Percentiles rank a stretch among this genome's conserved stretches.
Conservation (phyloP, 768 basidiomycete genomes). For the Thelephora aurantiotincta region DNA sequence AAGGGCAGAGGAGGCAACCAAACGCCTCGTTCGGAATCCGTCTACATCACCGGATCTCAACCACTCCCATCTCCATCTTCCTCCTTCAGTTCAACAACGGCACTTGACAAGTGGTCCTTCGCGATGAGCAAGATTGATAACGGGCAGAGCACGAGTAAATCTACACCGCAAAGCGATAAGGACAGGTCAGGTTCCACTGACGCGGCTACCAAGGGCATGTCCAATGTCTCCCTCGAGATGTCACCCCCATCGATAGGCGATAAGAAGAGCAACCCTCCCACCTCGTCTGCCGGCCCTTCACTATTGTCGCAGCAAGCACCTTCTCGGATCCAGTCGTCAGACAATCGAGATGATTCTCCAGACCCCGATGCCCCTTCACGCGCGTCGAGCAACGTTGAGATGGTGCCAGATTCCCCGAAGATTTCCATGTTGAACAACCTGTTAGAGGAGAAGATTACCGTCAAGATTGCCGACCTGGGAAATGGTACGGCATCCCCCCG, state of each 20-base stretch:
- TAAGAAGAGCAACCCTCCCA: constrained; percentile 20
- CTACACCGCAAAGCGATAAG: constrained; percentile 15
- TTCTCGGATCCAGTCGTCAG: constrained; percentile 2
- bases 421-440: constrained; percentile 8
- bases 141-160: constrained; percentile 18
- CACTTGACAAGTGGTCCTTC: constrained; percentile 78
- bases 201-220: constrained; percentile 35
- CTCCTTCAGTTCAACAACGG: constrained; percentile 51
- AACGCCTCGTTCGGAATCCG: constrained; percentile 72
- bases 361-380: constrained; percentile 9
- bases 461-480: constrained; percentile 97
- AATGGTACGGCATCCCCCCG: constrained; percentile 46
- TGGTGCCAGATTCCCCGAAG: constrained; percentile 6
- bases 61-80: constrained; percentile 82
- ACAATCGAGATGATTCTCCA: constrained; percentile 1
- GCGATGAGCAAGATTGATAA: constrained; percentile 84
- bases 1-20: constrained; percentile 94
- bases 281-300: constrained; percentile 44
- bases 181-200: constrained; percentile 25
- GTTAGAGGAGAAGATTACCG: constrained; percentile 65
- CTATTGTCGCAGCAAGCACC: constrained; percentile 62
- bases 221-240: constrained; percentile 29
- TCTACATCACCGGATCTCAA: constrained; percentile 86
- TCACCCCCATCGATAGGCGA: constrained; percentile 21
- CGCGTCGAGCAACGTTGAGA: constrained; percentile 14